Evolutionary conservation across 495 filamentous ascomycete genomes (phyloP).

Genomic region (Hyaloscypha finlandica): DNA sequence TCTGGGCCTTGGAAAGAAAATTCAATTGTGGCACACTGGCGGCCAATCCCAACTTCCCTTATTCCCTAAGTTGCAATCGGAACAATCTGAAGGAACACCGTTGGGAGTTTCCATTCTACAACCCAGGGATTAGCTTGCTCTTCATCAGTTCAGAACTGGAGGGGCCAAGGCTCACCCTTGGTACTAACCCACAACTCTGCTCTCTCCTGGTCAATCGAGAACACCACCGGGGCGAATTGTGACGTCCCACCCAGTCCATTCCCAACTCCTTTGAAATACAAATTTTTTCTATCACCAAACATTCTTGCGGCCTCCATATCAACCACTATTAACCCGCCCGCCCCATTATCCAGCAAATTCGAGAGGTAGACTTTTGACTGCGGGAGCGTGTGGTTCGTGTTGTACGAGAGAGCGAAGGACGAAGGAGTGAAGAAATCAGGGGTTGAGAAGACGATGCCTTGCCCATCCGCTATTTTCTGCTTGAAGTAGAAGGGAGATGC

Average conservation of each 20-base stretch:
- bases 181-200: too few relatives aligned
- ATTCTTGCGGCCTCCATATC: slow-evolving; percentile 3
- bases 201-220: not conserved
- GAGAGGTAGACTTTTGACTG: not conserved
- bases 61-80: too few relatives aligned
- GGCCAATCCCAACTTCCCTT: too few relatives aligned
- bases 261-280: not conserved
- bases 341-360: not conserved
- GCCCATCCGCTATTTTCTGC: slow-evolving; percentile 1
- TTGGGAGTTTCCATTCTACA: too few relatives aligned
- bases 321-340: not conserved
- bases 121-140: too few relatives aligned
- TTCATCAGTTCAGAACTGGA: too few relatives aligned
- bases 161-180: too few relatives aligned
- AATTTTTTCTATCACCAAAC: not conserved
- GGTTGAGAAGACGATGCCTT: not conserved
- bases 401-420: not conserved
- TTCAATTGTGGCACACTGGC: too few relatives aligned
- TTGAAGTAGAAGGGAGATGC: slow-evolving; percentile 5
- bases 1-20: too few relatives aligned
- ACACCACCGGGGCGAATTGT: not conserved
- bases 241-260: not conserved
- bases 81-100: too few relatives aligned
- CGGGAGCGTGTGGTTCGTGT: not conserved
- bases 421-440: slow-evolving; percentile 1